Base-by-base conservation (phyloP, 139 green algal genomes). In the Chlamydomonas schloesseri region DNA sequence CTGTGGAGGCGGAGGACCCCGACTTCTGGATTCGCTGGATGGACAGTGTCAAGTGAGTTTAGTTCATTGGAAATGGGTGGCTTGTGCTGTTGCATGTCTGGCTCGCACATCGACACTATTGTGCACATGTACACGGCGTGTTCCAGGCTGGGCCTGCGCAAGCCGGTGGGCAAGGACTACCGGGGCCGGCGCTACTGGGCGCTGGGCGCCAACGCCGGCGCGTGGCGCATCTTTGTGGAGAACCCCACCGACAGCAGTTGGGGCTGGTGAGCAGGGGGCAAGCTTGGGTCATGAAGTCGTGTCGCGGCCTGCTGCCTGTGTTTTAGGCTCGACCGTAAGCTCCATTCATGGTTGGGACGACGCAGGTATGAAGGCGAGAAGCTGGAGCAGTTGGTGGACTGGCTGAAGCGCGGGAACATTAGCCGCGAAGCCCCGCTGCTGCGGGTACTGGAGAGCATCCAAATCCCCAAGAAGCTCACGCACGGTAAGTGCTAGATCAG, bases 141-240 rank as follows among this genome's bases (percentile, higher is more conserved):
- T n/a, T n/a, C 60, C 84, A 92, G 93, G 53, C 69, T 96, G 77
- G 94, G 95, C n/a, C 62, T 97, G 34, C 91, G 94, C 1, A 89
- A 90, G 57, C 85, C 91, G 0, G 79, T 98, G 65, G 96, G 96
- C 47, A 58, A 64, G 8, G 96, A 98, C 88, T 80, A 84, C 29
- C 84, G 89, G 14, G 65, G 92, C 2, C 90, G 95, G 34, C 90
- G 92, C 34, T 98, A 97, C 93, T 98, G 96, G 96, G 93, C 91
- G n/a, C 65, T 98, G 31, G 96, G 96, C 34, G 87, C 87, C 31
- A 65, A 42, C 37, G 86, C 95, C 10, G 94, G 89, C 47, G 91
- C 89, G 11, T 98, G 93, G 87, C 83, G 93, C 20, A 79, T 98
- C 42, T 97, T 91, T 81, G 91, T 96, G 34, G 93, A 97, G 88